Conservation (phyloP, 2,329 filamentous ascomycete genomes). For the Salinomyces thailandicus region DNA sequence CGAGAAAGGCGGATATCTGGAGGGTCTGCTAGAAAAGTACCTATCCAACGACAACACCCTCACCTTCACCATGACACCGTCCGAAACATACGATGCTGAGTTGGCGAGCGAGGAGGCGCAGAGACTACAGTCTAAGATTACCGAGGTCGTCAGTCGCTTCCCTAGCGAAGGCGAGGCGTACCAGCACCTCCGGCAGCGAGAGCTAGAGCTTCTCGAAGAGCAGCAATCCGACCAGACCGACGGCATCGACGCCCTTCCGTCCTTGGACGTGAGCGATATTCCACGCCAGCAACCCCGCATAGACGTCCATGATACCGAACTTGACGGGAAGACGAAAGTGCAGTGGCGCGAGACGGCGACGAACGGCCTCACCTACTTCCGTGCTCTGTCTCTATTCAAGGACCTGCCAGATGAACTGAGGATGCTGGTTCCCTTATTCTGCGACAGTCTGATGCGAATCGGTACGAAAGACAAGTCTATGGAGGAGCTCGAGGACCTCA, state of each 20-base stretch:
- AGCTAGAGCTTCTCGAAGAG: conserved; percentile 58
- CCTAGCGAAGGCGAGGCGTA: conserved; percentile 62
- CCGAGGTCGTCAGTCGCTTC: conserved; percentile 55
- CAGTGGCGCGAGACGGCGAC: conserved; percentile 91
- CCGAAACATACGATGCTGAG: conserved; percentile 60
- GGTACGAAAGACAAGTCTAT: conserved; percentile 80
- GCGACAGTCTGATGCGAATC: conserved; percentile 83
- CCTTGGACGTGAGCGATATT: conserved; percentile 81
- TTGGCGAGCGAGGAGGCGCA: conserved; percentile 66
- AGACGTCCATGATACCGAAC: conserved; percentile 46
- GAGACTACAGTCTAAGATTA: conserved; percentile 64
- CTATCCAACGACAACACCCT: conserved; percentile 76
- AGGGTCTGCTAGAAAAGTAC: conserved; percentile 79
- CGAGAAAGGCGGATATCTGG: conserved; percentile 67
- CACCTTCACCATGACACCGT: conserved; percentile 90
- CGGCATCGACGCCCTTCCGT: conserved; percentile 78
- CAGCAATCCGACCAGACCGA: conserved; percentile 67
- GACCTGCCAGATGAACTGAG: conserved; percentile 76
- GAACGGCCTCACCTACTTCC: conserved; percentile 93
- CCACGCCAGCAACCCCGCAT: conserved; percentile 67
- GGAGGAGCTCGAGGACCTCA: conserved; percentile 89
- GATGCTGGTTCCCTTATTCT: conserved; percentile 77
- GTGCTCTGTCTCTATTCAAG: conserved; percentile 70
- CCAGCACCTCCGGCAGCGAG: conserved; percentile 61
- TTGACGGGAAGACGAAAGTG: conserved; percentile 53